Conservation (phyloP, 257 asterid species). For the Jacaranda mimosifolia region DNA sequence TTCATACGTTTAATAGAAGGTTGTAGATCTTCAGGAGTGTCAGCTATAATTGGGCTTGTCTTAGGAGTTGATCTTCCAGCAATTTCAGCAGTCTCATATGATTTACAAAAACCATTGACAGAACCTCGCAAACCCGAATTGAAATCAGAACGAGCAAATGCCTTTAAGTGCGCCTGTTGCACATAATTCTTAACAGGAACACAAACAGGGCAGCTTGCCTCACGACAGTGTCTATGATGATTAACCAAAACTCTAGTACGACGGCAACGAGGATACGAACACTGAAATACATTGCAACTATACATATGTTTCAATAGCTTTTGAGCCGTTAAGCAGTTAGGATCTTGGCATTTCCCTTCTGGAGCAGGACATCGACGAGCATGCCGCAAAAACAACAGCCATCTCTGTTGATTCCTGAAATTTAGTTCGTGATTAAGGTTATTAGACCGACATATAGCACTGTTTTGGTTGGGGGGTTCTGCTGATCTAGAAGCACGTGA, state of each 20-base stretch:
- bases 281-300: slow-evolving; percentile 65
- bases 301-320: slow-evolving; percentile 79
- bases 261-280: slow-evolving; percentile 78
- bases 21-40: slow-evolving; percentile 70
- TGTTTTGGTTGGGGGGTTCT: slow-evolving; percentile 53
- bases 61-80: slow-evolving; percentile 52
- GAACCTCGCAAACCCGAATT: slow-evolving; percentile 57
- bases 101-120: slow-evolving; percentile 57
- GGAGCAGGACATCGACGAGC: slow-evolving; percentile 92
- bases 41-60: slow-evolving; percentile 52
- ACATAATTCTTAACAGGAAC: slow-evolving; percentile 74
- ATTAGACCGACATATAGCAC: slow-evolving; percentile 50
- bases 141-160: slow-evolving; percentile 53
- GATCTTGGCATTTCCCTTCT: slow-evolving; percentile 85
- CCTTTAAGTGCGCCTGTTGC: slow-evolving; percentile 63
- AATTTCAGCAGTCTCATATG: slow-evolving; percentile 58
- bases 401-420: slow-evolving; percentile 74
- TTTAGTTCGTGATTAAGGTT: slow-evolving; percentile 68
- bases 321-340: slow-evolving; percentile 68
- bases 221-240: slow-evolving; percentile 75
- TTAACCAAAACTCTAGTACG: slow-evolving; percentile 57
- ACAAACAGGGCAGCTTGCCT: slow-evolving; percentile 86
- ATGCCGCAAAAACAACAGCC: slow-evolving; percentile 88
- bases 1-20: slow-evolving; percentile 88
- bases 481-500: slow-evolving; percentile 59